phyloP scores from a whole-genome alignment of 495 filamentous ascomycete species.

The Aspergillus sparsus region DNA sequence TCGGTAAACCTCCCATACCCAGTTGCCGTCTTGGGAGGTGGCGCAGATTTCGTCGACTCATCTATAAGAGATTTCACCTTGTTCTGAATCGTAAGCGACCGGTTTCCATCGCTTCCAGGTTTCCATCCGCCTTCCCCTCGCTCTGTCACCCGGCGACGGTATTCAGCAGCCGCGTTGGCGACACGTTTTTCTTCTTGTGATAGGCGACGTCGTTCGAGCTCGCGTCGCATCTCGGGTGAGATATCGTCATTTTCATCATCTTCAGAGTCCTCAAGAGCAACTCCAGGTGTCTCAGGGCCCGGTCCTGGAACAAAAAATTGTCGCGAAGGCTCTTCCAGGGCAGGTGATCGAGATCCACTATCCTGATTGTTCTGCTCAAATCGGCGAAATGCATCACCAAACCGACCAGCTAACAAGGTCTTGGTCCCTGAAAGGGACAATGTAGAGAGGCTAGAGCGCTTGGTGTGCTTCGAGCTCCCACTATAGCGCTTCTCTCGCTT shows the following conservation, averaged over 20 bases:
- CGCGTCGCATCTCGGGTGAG: conserved; percentile 85
- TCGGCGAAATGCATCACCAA: conserved; percentile 92
- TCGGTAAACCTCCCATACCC: conserved; percentile 89
- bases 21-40: conserved; percentile 71
- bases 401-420: conserved; percentile 82
- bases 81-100: conserved; percentile 83
- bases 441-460: conserved; percentile 79
- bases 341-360: conserved; percentile 55
- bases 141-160: conserved; percentile 73
- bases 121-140: conserved; percentile 57
- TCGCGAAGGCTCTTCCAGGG: conserved; percentile 39
- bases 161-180: conserved; percentile 87
- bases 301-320: conserved; percentile 61
- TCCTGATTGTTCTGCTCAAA: conserved; percentile 71
- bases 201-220: conserved; percentile 81
- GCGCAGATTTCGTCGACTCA: conserved; percentile 64
- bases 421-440: conserved; percentile 76
- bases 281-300: conserved; percentile 58
- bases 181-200: conserved; percentile 92
- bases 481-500: conserved; percentile 70
- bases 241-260: conserved; percentile 68
- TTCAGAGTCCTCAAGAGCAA: conserved; percentile 61
- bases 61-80: conserved; percentile 84
- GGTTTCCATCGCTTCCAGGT: conserved; percentile 38
- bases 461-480: conserved; percentile 66